phyloP scores from a whole-genome alignment of 2,329 filamentous ascomycete genomes.

The Colletotrichum scovillei region DNA sequence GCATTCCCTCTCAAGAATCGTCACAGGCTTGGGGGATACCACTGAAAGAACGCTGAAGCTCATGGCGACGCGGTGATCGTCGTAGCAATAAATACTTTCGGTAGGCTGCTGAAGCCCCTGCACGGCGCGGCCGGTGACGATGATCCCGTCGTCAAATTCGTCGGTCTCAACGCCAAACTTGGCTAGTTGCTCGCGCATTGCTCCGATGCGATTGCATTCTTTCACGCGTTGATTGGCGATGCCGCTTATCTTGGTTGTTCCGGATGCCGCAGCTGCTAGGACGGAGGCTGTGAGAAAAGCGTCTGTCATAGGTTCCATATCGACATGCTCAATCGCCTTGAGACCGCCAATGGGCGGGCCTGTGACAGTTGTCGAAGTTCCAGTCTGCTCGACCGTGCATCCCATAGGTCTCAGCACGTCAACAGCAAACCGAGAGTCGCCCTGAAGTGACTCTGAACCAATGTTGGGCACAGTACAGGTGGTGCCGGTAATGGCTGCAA shows the following conservation, averaged over 20 bases:
- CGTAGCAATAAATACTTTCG: conserved; percentile 88
- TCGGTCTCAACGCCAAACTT: conserved; percentile 91
- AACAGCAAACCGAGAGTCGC: conserved; percentile 92
- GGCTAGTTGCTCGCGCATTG: conserved; percentile 93
- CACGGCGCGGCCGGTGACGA: conserved; percentile 68
- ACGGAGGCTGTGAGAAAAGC: conserved; percentile 96
- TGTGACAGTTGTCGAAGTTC: conserved; percentile 89
- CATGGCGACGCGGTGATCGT: conserved; percentile 98
- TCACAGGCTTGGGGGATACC: conserved; percentile 75
- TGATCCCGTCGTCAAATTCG: conserved; percentile 95
- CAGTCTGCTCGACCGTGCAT: conserved; percentile 87
- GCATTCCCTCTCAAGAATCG: conserved; percentile 91
- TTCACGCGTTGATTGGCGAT: conserved; percentile 99
- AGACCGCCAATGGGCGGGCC: conserved; percentile 82
- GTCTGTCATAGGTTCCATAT: conserved; percentile 99
- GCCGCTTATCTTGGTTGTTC: conserved; percentile 87
- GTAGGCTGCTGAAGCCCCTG: conserved; percentile 63
- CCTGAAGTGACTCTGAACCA: conserved; percentile 89
- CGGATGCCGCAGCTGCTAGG: conserved; percentile 87
- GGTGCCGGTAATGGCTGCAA: conserved; percentile 95
- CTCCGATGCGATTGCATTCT: conserved; percentile 95
- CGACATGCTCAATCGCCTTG: conserved; percentile 81
- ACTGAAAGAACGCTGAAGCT: conserved; percentile 92
- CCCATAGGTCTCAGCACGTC: conserved; percentile 95
- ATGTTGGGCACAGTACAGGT: conserved; percentile 98